Evolutionary conservation across 495 filamentous ascomycete genomes (phyloP).

Genomic region (Neurospora hispaniola): DNA sequence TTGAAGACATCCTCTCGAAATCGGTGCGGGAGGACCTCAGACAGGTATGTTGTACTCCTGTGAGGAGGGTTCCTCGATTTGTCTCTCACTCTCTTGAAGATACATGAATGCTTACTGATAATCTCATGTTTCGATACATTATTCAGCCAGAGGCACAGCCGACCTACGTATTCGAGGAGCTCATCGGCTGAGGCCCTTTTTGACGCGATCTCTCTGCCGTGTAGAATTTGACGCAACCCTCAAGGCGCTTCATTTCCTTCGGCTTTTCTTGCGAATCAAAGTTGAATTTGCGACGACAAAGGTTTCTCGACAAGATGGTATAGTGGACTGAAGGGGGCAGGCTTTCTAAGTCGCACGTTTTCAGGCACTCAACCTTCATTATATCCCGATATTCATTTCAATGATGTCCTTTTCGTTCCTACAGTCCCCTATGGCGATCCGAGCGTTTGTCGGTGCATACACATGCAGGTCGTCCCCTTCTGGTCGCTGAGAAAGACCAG

Average conservation of each 20-base stretch:
- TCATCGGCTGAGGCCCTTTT: not conserved
- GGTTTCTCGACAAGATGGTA: not conserved
- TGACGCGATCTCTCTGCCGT: not conserved
- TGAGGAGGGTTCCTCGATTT: not conserved
- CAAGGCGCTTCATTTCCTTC: not conserved
- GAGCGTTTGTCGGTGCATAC: not conserved
- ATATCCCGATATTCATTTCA: not conserved
- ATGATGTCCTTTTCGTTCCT: not conserved
- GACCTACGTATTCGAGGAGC: not conserved
- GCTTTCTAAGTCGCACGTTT: not conserved
- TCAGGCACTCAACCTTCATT: not conserved
- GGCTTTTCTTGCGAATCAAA: not conserved
- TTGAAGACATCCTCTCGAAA: not conserved
- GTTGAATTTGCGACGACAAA: not conserved
- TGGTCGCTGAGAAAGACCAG: not conserved
- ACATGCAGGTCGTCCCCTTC: not conserved
- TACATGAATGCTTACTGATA: not conserved
- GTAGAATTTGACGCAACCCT: not conserved
- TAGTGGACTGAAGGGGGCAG: not conserved
- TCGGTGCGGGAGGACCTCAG: not conserved
- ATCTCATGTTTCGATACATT: not conserved
- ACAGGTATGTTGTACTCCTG: not conserved
- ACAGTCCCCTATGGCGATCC: not conserved
- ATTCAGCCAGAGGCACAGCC: not conserved
- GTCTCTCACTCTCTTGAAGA: not conserved